Evolutionary conservation across 768 basidiomycete genomes (phyloP), one percentile per base, ranked within the genome.

Genomic region (Sistotremastrum suecicum): DNA sequence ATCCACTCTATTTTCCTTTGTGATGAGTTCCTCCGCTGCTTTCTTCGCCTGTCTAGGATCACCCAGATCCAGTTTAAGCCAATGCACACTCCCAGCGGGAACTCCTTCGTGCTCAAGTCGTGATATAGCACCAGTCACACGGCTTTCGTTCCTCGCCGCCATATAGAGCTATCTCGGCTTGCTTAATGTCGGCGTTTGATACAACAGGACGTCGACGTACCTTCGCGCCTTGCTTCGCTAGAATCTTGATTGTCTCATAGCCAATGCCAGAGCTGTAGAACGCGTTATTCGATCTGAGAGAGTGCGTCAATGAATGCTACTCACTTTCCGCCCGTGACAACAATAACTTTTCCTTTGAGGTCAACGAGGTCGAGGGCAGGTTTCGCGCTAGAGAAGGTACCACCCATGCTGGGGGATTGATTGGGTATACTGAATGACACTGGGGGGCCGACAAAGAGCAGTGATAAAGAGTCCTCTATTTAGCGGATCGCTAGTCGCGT

Each of bases 161-260:
- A 70, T 54, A 49, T 59, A 57, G 34, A 62, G 72, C 51, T 73
- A 20, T 20, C 20, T 20, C 20, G 20, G 1, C 2, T 20, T 20
- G 1, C 20, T 20, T 1, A 20, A 20, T 20, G 20, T 20, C 20
- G 20, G 20, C 20, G 1, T 20, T 20, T 20, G 20, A 20, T 20
- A 20, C 20, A 20, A 2, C 1, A 20, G 20, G 20, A 1, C 20
- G 20, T 20, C 20, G 20, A 20, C 20, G 20, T 20, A 20, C 68
- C 55, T 67, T 69, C 0, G 70, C 70, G n/a, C 71, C 70, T 42
- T 58, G 57, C 2, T 62, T 53, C 9, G 55, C 63, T 20, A 73
- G 63, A 2, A 37, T 47, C 12, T 64, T 60, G 5, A 64, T 57
- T 1, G 63, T 67, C 0, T 55, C 60, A 44, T 57, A 64, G 1